Percentiles rank a stretch among this genome's conserved stretches.
phyloP scores from a whole-genome alignment of 805 yeast genomes.

The Yarrowia yakushimensis region DNA sequence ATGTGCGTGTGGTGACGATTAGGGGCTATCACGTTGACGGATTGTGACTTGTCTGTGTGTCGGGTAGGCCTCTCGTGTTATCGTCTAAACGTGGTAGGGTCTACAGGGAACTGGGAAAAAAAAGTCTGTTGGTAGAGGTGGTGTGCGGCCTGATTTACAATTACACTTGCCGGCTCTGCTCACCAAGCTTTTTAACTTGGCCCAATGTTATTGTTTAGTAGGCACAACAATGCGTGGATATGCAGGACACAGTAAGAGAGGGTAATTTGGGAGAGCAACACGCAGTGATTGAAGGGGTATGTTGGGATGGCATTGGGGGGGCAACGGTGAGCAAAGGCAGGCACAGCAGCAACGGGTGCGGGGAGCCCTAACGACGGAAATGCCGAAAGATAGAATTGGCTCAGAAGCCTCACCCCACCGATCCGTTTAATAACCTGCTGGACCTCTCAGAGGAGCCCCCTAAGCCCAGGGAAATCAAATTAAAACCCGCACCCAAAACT shows the following conservation, averaged over 20 bases:
- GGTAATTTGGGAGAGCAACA: slow-evolving; percentile 22
- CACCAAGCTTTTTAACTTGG: slow-evolving; percentile 20
- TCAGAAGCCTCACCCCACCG: not conserved
- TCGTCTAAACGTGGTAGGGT: not conserved
- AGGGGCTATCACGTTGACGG: not conserved
- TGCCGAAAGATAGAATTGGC: not conserved
- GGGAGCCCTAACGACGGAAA: not conserved
- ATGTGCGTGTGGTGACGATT: not conserved
- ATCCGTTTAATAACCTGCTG: not conserved
- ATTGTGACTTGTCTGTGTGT: not conserved
- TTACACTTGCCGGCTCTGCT: slow-evolving; percentile 21
- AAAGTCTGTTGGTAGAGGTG: slow-evolving; percentile 6
- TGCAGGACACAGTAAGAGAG: slow-evolving; percentile 21
- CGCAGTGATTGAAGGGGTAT: not conserved
- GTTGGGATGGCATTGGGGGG: not conserved
- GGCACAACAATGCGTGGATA: slow-evolving; percentile 21
- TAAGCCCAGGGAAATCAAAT: not conserved
- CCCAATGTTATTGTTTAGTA: slow-evolving; percentile 19
- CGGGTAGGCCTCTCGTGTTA: not conserved
- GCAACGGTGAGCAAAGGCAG: not conserved
- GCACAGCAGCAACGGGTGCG: not conserved
- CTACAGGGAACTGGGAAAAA: not conserved
- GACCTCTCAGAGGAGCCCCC: not conserved
- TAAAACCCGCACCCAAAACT: slow-evolving; percentile 6
- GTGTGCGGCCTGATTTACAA: slow-evolving; percentile 20